These are phyloP conservation scores for Candida anutae DNA, from an alignment of 1,139 yeast species.

Conservation along the genomic window DNA sequence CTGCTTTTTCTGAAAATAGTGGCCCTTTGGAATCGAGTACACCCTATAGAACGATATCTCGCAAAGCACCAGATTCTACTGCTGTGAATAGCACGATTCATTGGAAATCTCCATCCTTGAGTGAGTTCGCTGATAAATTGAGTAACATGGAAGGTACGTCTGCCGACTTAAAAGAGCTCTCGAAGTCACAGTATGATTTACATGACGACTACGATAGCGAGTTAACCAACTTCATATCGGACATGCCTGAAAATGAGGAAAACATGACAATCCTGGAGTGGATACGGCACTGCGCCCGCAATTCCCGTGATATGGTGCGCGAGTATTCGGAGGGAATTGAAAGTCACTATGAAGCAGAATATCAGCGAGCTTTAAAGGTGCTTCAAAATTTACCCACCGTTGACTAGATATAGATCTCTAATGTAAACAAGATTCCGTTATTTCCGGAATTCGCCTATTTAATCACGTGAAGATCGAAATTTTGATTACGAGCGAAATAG, in stretches of 20 bases:
- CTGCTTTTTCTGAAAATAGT: no score
- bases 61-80: not conserved
- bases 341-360: conserved; percentile 32
- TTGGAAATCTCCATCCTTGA: conserved; percentile 10
- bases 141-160: conserved; percentile 32
- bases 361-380: conserved; percentile 31
- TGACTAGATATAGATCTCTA: conserved; percentile 7
- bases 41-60: conserved; percentile 10
- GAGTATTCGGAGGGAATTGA: conserved; percentile 43
- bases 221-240: conserved; percentile 53
- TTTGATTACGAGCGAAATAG: no score
- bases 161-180: conserved; percentile 9
- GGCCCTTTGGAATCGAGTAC: conserved; percentile 17
- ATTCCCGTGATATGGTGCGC: conserved; percentile 26
- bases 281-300: conserved; percentile 47
- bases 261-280: conserved; percentile 66
- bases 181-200: conserved; percentile 19
- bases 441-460: no score
- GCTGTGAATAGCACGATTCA: not conserved
- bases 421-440: not conserved
- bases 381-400: conserved; percentile 18
- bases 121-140: conserved; percentile 23
- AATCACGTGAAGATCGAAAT: no score
- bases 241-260: conserved; percentile 64
- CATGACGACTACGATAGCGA: conserved; percentile 56